Base-by-base conservation (phyloP, 805 yeast species). In the Pichia pseudocactophila region DNA sequence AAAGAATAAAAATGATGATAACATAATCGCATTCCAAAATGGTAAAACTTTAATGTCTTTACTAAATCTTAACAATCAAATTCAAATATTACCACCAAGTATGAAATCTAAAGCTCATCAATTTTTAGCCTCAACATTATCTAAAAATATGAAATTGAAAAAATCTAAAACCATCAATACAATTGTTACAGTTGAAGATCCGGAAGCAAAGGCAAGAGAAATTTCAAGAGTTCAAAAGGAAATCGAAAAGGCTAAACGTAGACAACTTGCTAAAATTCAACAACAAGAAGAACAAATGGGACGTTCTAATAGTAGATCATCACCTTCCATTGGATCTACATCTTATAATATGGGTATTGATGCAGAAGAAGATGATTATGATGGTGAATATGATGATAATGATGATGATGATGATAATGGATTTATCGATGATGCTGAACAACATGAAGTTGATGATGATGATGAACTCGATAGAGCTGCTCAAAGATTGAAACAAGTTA, bases 61-160 rank as follows among this genome's bases (percentile, higher is more conserved):
- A 39, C 71, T 80, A n/a, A 63, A 76, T 18, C 65, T 92, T 42
- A 71, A 68, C 37, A 78, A 82, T 53, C 62, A 78, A 2, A 72
- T 86, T 54, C 82, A 81, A 58, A 76, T 92, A 43, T 76, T 88
- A 40, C 98, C 98, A 15, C 79, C 96, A 0, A 87, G 97, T 0
- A 86, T 94, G n/a, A 72, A 75, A 36, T 86, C 97, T 2, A 74
- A 75, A 40, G 82, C 95, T 3, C 97, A 90, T 61, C 72, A 76
- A 52, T 76, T 79, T 56, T 71, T 92, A 50, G 86, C 96, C 2
- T 73, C 74, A 47, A 85, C 87, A 2, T 76, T 82, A 34, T 70
- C 73, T 46, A 65, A 64, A 38, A 69, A 68, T 41, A 70, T 73
- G 57, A 65, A 61, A 51, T 62, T 49, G 43, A 56, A 66, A 48